These are phyloP conservation scores for Lactifluus volemus DNA, from an alignment of 768 basidiomycete genomes.

Conservation along the genomic window DNA sequence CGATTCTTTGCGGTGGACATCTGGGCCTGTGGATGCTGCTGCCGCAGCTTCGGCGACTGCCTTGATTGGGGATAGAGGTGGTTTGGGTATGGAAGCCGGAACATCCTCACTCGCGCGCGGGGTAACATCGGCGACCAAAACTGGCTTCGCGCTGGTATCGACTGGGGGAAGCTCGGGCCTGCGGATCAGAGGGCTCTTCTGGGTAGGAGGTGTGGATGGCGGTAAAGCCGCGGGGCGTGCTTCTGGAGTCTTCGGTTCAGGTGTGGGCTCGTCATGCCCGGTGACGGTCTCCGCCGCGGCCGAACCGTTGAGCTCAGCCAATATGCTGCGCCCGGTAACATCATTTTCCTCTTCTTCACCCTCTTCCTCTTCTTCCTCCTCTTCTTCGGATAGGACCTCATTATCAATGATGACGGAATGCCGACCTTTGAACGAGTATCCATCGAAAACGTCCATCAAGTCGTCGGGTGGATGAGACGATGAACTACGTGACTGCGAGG, in stretches of 20 bases:
- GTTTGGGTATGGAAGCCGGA: not conserved
- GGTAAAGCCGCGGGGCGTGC: slow-evolving; percentile 39
- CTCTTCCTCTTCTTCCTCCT: slow-evolving; percentile 43
- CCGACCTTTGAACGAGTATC: slow-evolving; percentile 87
- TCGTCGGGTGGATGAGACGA: slow-evolving; percentile 52
- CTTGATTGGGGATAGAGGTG: slow-evolving; percentile 8
- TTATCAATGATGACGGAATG: slow-evolving; percentile 72
- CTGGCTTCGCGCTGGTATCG: slow-evolving; percentile 7
- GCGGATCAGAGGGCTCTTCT: slow-evolving; percentile 2
- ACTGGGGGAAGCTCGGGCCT: slow-evolving; percentile 6
- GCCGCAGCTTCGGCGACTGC: slow-evolving; percentile 10
- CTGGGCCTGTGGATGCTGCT: slow-evolving; percentile 10
- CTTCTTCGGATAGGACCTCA: slow-evolving; percentile 38
- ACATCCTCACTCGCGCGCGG: slow-evolving; percentile 16
- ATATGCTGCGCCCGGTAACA: slow-evolving; percentile 15
- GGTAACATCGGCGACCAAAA: slow-evolving; percentile 8
- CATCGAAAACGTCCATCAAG: slow-evolving; percentile 76
- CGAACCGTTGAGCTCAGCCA: slow-evolving; percentile 15
- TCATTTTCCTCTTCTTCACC: slow-evolving; percentile 33
- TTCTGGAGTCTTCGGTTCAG: slow-evolving; percentile 72
- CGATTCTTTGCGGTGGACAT: slow-evolving; percentile 14
- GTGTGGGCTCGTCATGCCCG: slow-evolving; percentile 26
- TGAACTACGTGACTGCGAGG: slow-evolving; percentile 71
- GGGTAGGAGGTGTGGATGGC: slow-evolving; percentile 10
- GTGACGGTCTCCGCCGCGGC: slow-evolving; percentile 25